A percentile compares a stretch with the other conserved stretches of the same genome.
phyloP scores from a whole-genome alignment of 2,329 filamentous ascomycete genomes.

The Nigrospora osmanthi region DNA sequence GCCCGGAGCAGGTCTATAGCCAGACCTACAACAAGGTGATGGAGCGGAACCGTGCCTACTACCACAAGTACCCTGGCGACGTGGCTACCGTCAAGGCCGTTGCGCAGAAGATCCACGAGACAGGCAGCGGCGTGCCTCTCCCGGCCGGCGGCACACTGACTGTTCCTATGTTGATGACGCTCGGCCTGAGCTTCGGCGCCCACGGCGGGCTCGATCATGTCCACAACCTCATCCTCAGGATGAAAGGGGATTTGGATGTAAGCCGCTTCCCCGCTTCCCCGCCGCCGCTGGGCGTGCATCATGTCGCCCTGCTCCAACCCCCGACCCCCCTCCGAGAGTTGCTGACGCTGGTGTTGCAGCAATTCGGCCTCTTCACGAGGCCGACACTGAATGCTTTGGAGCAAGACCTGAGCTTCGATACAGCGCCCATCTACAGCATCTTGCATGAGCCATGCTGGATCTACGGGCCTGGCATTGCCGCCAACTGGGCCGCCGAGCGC shows the following conservation, averaged over 20 bases:
- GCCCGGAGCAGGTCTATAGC: conserved; percentile 67
- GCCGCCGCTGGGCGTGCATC: too few relatives aligned
- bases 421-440: conserved; percentile 73
- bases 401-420: conserved; percentile 60
- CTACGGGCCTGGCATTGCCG: conserved; percentile 51
- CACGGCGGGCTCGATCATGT: conserved; percentile 28
- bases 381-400: conserved; percentile 65
- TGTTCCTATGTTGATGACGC: conserved; percentile 63
- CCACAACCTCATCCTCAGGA: conserved; percentile 65
- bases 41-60: conserved; percentile 71
- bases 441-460: conserved; percentile 88
- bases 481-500: conserved; percentile 69
- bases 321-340: too few relatives aligned
- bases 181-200: conserved; percentile 71
- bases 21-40: conserved; percentile 62
- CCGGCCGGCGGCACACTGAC: conserved; percentile 69
- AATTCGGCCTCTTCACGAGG: conserved; percentile 68
- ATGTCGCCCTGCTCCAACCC: too few relatives aligned
- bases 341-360: conserved; percentile 9
- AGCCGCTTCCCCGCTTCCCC: too few relatives aligned
- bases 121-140: conserved; percentile 46
- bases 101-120: conserved; percentile 53
- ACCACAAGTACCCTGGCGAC: conserved; percentile 80
- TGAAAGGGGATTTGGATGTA: conserved; percentile 60
- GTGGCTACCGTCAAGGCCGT: conserved; percentile 59